Evolutionary conservation across 1,139 yeast genomes (phyloP), one percentile per base, ranked within the genome.

Genomic region (Magnusiomyces tetraspermus): DNA sequence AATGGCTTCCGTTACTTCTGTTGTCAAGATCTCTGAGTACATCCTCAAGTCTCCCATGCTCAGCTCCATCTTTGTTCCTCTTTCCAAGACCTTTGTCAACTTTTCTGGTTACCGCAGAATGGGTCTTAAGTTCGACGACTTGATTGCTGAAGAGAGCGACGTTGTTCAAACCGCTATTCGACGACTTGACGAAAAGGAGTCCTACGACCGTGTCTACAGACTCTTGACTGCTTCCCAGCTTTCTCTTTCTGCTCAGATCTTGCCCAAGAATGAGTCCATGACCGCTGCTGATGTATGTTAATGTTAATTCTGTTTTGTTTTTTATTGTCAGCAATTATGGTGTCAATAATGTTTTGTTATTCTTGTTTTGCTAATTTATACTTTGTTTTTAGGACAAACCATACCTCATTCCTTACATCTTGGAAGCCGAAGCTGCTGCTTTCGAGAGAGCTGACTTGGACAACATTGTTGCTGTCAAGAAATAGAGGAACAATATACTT

Each of bases 361-460:
- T 47, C 50, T 56, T 43, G 36, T 43, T 51, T 22, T n/a, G n/a
- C n/a, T n/a, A n/a, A n/a, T n/a, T n/a, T n/a, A n/a, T n/a, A n/a
- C n/a, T n/a, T n/a, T n/a, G n/a, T n/a, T n/a, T 49, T 11, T 51
- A 61, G 64, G 98, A 92, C 74, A 76, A 76, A 57, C 84, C 88
- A 63, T 89, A 87, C 73, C 78, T 92, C 67, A 73, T 86, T 58
- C 97, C 97, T 63, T 86, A 85, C 76, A 76, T 90, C 59, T 79
- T 90, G 68, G 97, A 90, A 76, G 95, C 94, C 58, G 97, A 90
- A 75, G 89, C 88, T 67, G 97, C 88, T 72, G 85, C 83, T 51
- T 77, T 79, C 61, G 98, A 90, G 76, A 87, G 85, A 75, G 81
- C 78, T 59, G 95, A 85, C 68, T 80, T 92, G 67, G 96, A 90